Percentiles rank a stretch among this genome's conserved stretches.
Evolutionary conservation across 192 early-diverging fungal species (phyloP).

Genomic region (Powellomyces hirtus): DNA sequence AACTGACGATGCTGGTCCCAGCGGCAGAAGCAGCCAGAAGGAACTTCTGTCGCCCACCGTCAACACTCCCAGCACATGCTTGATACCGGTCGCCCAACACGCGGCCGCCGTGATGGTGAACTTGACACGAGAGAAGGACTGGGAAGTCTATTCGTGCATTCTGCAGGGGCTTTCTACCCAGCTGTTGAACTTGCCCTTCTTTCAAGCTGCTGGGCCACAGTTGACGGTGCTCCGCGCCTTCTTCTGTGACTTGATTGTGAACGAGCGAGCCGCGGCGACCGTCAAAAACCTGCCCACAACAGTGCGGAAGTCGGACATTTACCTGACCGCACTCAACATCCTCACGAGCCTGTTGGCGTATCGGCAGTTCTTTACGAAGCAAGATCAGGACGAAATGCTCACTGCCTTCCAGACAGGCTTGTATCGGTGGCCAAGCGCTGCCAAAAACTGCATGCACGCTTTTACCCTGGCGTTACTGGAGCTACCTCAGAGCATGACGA

Average conservation of each 20-base stretch:
- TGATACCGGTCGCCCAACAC: conserved; percentile 43
- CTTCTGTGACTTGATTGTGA: conserved; percentile 58
- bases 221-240: conserved; percentile 50
- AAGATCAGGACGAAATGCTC: conserved; percentile 72
- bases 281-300: conserved; percentile 57
- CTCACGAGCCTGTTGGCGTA: conserved; percentile 68
- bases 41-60: background rate
- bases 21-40: background rate
- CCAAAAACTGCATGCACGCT: conserved; percentile 79
- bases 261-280: conserved; percentile 55
- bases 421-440: conserved; percentile 61
- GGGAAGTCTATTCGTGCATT: conserved; percentile 70
- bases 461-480: conserved; percentile 79
- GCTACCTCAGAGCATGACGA: conserved; percentile 73
- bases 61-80: background rate
- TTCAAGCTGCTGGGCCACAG: conserved; percentile 56
- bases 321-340: conserved; percentile 59
- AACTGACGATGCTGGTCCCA: background rate
- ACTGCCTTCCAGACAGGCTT: conserved; percentile 73
- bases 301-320: conserved; percentile 66
- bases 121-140: conserved; percentile 65
- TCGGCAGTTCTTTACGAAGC: conserved; percentile 61
- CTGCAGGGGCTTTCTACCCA: conserved; percentile 66
- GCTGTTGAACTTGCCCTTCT: conserved; percentile 72
- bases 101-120: conserved; percentile 55